These are phyloP conservation scores for Erucastrum elatum DNA, from an alignment of 345 rosid species.

Conservation along the genomic window DNA sequence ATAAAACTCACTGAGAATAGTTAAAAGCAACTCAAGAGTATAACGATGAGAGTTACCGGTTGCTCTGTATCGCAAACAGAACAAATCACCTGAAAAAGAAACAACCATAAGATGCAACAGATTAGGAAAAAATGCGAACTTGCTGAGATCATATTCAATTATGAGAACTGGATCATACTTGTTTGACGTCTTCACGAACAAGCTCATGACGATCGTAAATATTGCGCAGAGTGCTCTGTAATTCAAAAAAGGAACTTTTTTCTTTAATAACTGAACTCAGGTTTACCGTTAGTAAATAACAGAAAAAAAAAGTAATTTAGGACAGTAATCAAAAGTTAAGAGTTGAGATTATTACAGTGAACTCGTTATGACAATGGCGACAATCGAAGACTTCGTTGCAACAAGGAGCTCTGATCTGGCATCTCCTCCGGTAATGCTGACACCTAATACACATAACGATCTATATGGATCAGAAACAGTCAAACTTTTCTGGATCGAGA, in stretches of 20 bases:
- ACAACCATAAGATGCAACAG: background rate
- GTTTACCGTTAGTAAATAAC: background rate
- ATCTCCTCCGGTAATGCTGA: constrained; percentile 90
- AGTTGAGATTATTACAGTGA: constrained; percentile 45
- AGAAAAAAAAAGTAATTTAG: background rate
- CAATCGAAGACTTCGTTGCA: constrained; percentile 89
- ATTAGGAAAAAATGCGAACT: background rate
- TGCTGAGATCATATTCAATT: background rate
- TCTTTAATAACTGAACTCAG: background rate
- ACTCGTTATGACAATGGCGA: constrained; percentile 95
- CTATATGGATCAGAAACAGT: no score
- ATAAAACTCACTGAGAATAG: background rate
- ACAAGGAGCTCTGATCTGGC: constrained; percentile 88
- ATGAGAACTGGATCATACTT: constrained; percentile 44
- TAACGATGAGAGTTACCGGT: constrained; percentile 55
- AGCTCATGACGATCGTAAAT: constrained; percentile 68
- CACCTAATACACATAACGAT: constrained; percentile 48
- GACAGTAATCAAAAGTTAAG: background rate
- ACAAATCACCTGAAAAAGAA: constrained; percentile 70
- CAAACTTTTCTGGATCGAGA: background rate
- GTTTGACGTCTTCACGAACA: constrained; percentile 75
- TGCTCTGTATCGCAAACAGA: constrained; percentile 95
- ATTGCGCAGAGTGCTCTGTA: constrained; percentile 64
- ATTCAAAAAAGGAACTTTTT: background rate
- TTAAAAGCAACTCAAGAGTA: constrained; percentile 16